These are phyloP conservation scores for Beauveria scarabaeidicola DNA, from an alignment of 2,329 filamentous ascomycete species.

Conservation along the genomic window DNA sequence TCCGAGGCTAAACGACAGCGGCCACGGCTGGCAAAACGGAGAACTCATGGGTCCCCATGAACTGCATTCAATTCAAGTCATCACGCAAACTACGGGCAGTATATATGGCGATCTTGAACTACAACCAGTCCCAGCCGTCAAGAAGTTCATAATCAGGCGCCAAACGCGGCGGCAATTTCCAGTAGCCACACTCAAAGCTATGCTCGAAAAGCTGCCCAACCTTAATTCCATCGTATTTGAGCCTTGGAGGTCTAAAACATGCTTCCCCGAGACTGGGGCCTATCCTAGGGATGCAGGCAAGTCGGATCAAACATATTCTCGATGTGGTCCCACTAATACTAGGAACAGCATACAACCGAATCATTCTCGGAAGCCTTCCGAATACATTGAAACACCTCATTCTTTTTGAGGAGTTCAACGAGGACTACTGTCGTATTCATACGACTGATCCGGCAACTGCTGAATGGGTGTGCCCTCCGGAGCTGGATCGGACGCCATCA, in stretches of 20 bases:
- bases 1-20: background rate
- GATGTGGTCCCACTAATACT: background rate
- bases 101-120: no score
- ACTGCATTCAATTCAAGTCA: no score
- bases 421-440: background rate
- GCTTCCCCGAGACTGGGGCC: background rate
- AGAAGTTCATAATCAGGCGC: background rate
- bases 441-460: background rate
- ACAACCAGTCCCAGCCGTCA: background rate
- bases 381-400: background rate
- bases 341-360: background rate
- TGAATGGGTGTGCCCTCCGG: background rate
- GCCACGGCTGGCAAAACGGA: background rate
- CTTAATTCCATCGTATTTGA: background rate
- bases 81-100: no score
- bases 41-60: no score
- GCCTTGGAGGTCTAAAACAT: background rate
- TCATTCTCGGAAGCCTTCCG: background rate
- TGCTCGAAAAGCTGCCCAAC: background rate
- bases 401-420: background rate
- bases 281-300: background rate
- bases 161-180: background rate
- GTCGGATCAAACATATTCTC: no score
- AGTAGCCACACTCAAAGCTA: background rate
- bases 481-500: background rate